phyloP scores from a whole-genome alignment of 768 basidiomycete species.

The Cystofilobasidium capitatum region DNA sequence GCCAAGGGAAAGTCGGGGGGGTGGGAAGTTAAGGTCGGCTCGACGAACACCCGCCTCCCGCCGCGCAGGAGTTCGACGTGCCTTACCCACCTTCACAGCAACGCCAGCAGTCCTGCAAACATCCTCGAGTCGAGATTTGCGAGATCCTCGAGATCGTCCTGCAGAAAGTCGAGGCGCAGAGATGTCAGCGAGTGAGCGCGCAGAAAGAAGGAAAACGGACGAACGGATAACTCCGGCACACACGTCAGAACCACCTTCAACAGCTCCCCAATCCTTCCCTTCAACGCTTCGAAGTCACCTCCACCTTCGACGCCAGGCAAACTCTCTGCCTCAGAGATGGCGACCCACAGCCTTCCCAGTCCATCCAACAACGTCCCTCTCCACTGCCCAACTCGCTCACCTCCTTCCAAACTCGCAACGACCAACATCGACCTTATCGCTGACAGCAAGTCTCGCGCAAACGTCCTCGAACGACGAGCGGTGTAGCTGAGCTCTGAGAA shows the following conservation, averaged over 20 bases:
- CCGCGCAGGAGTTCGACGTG: too few species aligned
- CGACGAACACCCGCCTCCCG: too few species aligned
- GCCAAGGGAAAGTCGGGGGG: too few species aligned
- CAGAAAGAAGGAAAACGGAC: neutral
- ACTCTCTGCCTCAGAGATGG: constrained; percentile 7
- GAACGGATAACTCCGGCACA: neutral
- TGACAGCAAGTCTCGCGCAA: neutral
- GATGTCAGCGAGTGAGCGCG: neutral
- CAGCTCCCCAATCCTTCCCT: neutral
- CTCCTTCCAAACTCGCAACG: neutral
- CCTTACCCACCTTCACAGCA: too few species aligned
- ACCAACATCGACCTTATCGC: neutral
- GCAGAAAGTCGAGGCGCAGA: neutral
- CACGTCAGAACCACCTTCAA: neutral
- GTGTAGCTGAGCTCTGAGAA: constrained; percentile 9
- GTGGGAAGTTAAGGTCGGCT: too few species aligned
- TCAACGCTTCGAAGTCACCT: neutral
- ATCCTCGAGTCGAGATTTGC: neutral
- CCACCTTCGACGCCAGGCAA: neutral
- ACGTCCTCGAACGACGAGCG: neutral
- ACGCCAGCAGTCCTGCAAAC: neutral
- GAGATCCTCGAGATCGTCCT: constrained; percentile 2
- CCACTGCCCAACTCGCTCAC: constrained; percentile 7
- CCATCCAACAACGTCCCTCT: constrained; percentile 14
- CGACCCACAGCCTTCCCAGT: constrained; percentile 19